A percentile compares a stretch with the other conserved stretches of the same genome.
Conservation (phyloP, 345 rosid genomes). For the Acer campestre region DNA sequence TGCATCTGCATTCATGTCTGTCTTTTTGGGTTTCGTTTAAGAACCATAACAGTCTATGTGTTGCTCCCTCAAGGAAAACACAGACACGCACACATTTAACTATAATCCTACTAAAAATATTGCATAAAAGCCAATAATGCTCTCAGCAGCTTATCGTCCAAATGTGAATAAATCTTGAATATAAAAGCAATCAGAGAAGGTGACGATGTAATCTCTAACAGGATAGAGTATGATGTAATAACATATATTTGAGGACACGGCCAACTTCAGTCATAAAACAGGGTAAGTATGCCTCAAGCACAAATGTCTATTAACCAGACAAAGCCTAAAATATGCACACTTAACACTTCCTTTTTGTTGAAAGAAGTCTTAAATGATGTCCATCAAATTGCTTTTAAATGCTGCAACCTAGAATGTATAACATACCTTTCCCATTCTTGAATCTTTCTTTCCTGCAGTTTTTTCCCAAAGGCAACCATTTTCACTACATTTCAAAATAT, state of each 20-base stretch:
- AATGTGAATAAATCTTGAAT: neutral
- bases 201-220: neutral
- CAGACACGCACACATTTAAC: neutral
- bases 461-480: conserved; percentile 96
- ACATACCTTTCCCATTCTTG: conserved; percentile 90
- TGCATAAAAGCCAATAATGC: neutral
- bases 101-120: neutral
- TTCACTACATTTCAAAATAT: conserved; percentile 28
- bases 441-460: conserved; percentile 78
- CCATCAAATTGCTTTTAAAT: neutral
- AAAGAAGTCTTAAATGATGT: neutral
- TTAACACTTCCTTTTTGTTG: neutral
- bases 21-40: neutral
- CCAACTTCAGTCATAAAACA: neutral
- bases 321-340: neutral
- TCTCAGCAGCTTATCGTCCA: neutral
- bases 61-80: neutral
- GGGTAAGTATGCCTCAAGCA: neutral
- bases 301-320: neutral
- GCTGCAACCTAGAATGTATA: neutral
- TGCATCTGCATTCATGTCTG: neutral
- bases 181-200: neutral
- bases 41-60: neutral
- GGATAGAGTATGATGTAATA: neutral
- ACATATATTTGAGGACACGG: neutral